Evolutionary conservation across 306 rosid species (phyloP).

Genomic region (Hippophae tibetana): DNA sequence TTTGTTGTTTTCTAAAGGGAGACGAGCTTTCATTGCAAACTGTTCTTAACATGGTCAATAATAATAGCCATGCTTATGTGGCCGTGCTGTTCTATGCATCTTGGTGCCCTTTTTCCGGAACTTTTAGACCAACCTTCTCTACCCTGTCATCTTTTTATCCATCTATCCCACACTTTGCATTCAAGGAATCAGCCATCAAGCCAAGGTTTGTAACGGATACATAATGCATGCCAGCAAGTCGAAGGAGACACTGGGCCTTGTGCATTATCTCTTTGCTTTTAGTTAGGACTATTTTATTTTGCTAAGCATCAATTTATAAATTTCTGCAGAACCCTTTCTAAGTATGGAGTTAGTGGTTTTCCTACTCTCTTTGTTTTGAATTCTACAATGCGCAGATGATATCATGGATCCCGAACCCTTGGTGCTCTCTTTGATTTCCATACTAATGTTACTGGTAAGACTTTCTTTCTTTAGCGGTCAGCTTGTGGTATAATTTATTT

Average conservation of each 20-base stretch:
- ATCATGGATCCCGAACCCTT: conserved; percentile 79
- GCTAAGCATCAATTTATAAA: neutral
- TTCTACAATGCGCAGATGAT: conserved; percentile 71
- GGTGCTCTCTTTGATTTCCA: conserved; percentile 60
- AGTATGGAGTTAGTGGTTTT: conserved; percentile 94
- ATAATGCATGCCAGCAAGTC: too few relatives aligned
- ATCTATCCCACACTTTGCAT: conserved; percentile 83
- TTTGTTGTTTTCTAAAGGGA: conserved; percentile 47
- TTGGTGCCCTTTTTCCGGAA: conserved; percentile 91
- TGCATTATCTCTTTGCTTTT: neutral
- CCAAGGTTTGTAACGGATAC: conserved; percentile 62
- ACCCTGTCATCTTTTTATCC: conserved; percentile 60
- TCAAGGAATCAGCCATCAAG: conserved; percentile 78
- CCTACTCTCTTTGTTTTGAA: conserved; percentile 85
- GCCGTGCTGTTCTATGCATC: conserved; percentile 90
- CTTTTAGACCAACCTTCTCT: conserved; percentile 70
- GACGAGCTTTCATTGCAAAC: conserved; percentile 68
- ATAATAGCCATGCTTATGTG: conserved; percentile 58
- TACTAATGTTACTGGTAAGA: conserved; percentile 69
- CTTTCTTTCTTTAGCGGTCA: conserved; percentile 2
- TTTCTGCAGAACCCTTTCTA: conserved; percentile 69
- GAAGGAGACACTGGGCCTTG: too few relatives aligned
- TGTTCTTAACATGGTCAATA: conserved; percentile 80
- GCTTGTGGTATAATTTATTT: too few relatives aligned
- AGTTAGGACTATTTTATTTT: neutral